Evolutionary conservation across 1,284 basidiomycete genomes (phyloP), one percentile per base, ranked within the genome.

Genomic region (Mrakiaceae sp.): DNA sequence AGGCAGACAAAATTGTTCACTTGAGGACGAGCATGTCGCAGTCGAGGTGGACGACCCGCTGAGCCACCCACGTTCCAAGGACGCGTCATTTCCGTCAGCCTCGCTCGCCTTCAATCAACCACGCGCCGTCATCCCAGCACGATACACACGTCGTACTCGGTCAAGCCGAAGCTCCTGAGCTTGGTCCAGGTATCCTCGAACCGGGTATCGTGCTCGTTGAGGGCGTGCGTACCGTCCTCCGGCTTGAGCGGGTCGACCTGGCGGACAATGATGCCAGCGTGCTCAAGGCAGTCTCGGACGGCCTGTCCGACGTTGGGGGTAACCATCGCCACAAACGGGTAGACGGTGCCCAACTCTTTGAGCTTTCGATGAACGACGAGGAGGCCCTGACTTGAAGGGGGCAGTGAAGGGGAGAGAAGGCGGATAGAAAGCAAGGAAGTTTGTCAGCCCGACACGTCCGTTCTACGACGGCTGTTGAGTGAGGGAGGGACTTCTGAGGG

Each of bases 41-140:
- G 68, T 78, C 77, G 57, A 78, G 72, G 16, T 78, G 67, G 52
- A 75, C 73, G 16, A 78, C 74, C 0, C 75, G 70, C 64, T 77
- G 64, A 11, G 6, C 27, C 27, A 27, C 27, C 27, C 27, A 27
- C 27, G 27, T 27, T 27, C 27, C 27, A 27, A 27, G 1, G 27
- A 27, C 27, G 27, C 27, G 27, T 27, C 27, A 27, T 27, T 27
- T 27, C 27, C 27, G 27, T 27, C 27, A 27, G 27, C 27, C 27
- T 27, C 27, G 27, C 27, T 27, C 27, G 27, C 27, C 27, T 27
- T 2, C 27, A 27, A 27, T 27, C 27, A 27, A 27, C 27, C 27
- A 27, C 27, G 27, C 27, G 27, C 27, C 27, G 27, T 27, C 27
- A 27, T 69, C 72, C 46, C 70, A 69, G 5, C 51, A 63, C 64